Evolutionary conservation across 2,329 filamentous ascomycete genomes (phyloP).

Genomic region (Onygenales sp.): DNA sequence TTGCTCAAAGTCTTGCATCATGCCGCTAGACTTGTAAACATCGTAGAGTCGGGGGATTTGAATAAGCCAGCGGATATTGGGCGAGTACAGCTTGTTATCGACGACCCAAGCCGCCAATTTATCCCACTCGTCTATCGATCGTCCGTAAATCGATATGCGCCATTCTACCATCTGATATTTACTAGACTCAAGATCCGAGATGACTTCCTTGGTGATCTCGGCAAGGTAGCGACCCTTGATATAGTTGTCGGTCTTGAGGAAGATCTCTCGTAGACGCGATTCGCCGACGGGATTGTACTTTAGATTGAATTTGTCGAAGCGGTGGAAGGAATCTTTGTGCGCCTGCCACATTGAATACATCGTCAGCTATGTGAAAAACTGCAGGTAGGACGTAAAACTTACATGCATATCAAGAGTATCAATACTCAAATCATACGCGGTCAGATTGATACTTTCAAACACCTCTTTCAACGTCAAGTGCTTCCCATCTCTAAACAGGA

Average conservation of each 20-base stretch:
- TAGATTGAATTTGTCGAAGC: constrained; percentile 98
- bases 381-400: constrained; percentile 28
- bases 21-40: constrained; percentile 80
- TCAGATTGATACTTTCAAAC: constrained; percentile 94
- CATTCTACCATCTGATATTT: constrained; percentile 99
- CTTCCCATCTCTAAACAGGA: constrained; percentile 85
- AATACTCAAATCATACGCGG: constrained; percentile 94
- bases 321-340: constrained; percentile 95
- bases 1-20: constrained; percentile 85
- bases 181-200: constrained; percentile 91
- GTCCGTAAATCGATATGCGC: constrained; percentile 95
- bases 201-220: constrained; percentile 97
- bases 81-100: constrained; percentile 95
- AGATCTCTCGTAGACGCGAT: constrained; percentile 92
- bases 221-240: constrained; percentile 92
- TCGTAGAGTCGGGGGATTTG: constrained; percentile 92
- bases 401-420: constrained; percentile 98
- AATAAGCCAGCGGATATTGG: constrained; percentile 94
- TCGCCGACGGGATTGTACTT: constrained; percentile 98
- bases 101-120: constrained; percentile 95
- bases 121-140: constrained; percentile 89
- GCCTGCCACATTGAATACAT: constrained; percentile 43
- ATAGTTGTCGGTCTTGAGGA: constrained; percentile 96
- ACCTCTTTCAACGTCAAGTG: constrained; percentile 85
- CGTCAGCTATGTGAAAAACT: constrained; percentile 5